Evolutionary conservation across 768 basidiomycete species (phyloP), one percentile per base, ranked within the genome.

Genomic region (Filobasidium floriforme): DNA sequence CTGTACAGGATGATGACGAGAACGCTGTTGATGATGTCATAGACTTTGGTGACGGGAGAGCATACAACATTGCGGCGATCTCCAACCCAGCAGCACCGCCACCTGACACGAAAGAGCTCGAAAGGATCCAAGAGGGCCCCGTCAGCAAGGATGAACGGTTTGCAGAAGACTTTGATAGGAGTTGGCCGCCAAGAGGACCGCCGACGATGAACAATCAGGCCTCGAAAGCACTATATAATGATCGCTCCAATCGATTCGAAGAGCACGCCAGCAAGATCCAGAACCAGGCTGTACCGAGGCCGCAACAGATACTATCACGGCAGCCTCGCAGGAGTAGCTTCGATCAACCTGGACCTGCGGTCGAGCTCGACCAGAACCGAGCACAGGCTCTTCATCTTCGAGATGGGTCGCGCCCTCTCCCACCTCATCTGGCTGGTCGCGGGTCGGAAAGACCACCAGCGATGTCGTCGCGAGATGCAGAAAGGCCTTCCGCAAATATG

Each of bases 11-110:
- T 46, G 93, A 94, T 69, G 89, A 92, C 66, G 88, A 91, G 74
- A 89, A 92, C 72, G 93, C 92, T 73, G 80, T 93, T 29, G 87
- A 85, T 71, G 88, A 87, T 37, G 89, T 91, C 41, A 89, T 99
- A 72, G 93, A 99, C 76, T 99, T 99, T 75, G 93, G 86, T 4
- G 96, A 99, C 75, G 93, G 93, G 12, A 85, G 88, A 57, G 89
- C 90, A 76, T 94, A 96, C 81, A 90, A 87, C 69, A 84, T 94
- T 63, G 85, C 87, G 9, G 61, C 66, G 37, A 65, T 68, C 37
- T 40, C 71, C 46, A 64, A 69, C 72, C 79, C 84, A 40, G 54
- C 65, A 24, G 66, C 65, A 26, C 67, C 67, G 22, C 61, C 43
- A 62, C 44, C 60, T n/a, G 4, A 22, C 14, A 6, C n/a, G 1